Evolutionary conservation across 2,329 filamentous ascomycete species (phyloP).

Genomic region (Neofusicoccum umdonicola): DNA sequence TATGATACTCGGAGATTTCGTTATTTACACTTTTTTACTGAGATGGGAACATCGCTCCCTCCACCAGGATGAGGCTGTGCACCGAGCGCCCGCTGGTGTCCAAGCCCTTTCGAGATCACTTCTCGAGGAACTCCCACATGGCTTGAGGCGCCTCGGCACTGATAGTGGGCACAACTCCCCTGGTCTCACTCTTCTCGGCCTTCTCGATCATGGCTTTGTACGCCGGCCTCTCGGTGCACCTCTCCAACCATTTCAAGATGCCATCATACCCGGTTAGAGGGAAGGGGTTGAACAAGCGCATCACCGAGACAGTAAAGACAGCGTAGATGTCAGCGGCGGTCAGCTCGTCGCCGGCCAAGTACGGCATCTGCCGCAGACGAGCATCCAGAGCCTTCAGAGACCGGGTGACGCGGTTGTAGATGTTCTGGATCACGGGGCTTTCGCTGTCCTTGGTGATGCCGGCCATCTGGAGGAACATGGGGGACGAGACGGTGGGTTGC

Average conservation of each 20-base stretch:
- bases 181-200: conserved; percentile 15
- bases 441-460: conserved; percentile 24
- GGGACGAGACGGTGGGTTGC: conserved; percentile 36
- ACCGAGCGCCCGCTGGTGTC: no score
- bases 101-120: background rate
- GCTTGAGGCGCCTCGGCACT: conserved; percentile 2
- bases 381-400: conserved; percentile 50
- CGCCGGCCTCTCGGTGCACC: conserved; percentile 4
- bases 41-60: no score
- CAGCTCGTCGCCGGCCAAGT: conserved; percentile 61
- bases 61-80: no score
- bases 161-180: conserved; percentile 12
- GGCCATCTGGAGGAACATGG: conserved; percentile 28
- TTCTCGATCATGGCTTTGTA: conserved; percentile 19
- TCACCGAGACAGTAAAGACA: conserved; percentile 60
- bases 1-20: no score
- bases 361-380: conserved; percentile 47
- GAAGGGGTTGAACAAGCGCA: conserved; percentile 51
- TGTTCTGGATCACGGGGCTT: conserved; percentile 26
- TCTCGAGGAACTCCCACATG: background rate
- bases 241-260: conserved; percentile 20
- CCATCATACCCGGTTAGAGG: conserved; percentile 28
- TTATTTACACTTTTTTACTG: no score
- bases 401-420: conserved; percentile 34
- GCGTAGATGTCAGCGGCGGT: conserved; percentile 66